Evolutionary conservation across 345 rosid species (phyloP), one percentile per base, ranked within the genome.

Genomic region (Pistacia integerrima): DNA sequence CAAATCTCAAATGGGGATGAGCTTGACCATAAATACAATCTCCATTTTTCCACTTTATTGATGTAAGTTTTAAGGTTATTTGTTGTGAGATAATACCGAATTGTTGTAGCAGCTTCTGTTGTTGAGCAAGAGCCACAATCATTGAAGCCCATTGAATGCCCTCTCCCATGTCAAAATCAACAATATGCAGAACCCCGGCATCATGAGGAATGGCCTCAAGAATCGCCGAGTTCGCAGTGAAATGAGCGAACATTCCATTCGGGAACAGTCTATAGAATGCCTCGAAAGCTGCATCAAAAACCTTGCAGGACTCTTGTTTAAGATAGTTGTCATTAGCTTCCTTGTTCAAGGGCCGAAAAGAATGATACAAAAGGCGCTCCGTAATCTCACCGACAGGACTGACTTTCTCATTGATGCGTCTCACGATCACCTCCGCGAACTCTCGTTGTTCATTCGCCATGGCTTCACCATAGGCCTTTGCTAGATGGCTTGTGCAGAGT

Each of bases 131-230:
- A 25, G 81, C 63, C 59, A 48, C 61, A 25, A 82, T 78, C 13
- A 82, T 20, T 14, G 84, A 54, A 64, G 84, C 59, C 84, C 84
- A 82, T 49, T 82, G 84, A 52, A 82, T 46, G 5, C 84, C 81
- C 13, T 74, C 84, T 35, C 81, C 81, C 55, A 81, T 74, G 70
- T 77, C 81, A 10, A 81, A 81, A 65, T 77, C 84, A 57, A 74
- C 76, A 25, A 81, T n/a, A 65, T 74, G 81, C 38, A 77, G 12
- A 7, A 64, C 11, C 48, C 77, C 76, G 56, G 65, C n/a, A 20
- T 77, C 78, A 13, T 2, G 58, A 17, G 81, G 74, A 36, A 18
- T 22, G 28, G 75, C 48, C 30, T 81, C 81, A 4, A 81, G 73
- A 49, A 81, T 74, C 1, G 81, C 76, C 6, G 81, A 77, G 69